Conservation (phyloP, 352 stramenopile species). For the Phytophthora aleatoria region DNA sequence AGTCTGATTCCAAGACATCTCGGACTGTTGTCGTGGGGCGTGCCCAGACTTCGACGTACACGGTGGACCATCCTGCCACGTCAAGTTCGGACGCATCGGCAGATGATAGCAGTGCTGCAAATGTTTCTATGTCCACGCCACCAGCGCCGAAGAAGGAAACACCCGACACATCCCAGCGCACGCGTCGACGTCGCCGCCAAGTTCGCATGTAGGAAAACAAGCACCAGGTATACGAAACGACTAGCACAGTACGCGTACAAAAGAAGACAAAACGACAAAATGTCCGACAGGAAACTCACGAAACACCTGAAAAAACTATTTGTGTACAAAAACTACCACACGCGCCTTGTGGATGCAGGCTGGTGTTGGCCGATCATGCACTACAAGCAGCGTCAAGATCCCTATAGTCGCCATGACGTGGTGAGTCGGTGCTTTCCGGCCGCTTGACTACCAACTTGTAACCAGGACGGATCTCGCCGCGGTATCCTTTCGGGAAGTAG, state of each 20-base stretch:
- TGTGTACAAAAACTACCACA: constrained; percentile 24
- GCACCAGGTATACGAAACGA: constrained; percentile 11
- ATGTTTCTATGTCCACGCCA: background rate
- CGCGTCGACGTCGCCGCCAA: constrained; percentile 16
- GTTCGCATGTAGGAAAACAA: constrained; percentile 18
- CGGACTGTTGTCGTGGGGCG: constrained; percentile 8
- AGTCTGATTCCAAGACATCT: constrained; percentile 2
- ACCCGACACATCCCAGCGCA: constrained; percentile 23
- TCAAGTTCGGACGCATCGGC: constrained; percentile 13
- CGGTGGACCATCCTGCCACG: constrained; percentile 10
- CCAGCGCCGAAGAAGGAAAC: constrained; percentile 14
- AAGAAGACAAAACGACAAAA: constrained; percentile 12
- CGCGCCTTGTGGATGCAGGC: constrained; percentile 18
- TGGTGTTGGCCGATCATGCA: constrained; percentile 23
- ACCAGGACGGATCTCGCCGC: constrained; percentile 72
- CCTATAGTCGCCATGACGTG: constrained; percentile 35
- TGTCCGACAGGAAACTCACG: constrained; percentile 6
- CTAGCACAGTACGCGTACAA: constrained; percentile 26
- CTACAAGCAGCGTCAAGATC: constrained; percentile 31
- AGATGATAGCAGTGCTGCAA: constrained; percentile 6
- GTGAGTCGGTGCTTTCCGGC: constrained; percentile 13
- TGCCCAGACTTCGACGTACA: constrained; percentile 7
- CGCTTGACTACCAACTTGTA: constrained; percentile 88
- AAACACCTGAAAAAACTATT: constrained; percentile 8
- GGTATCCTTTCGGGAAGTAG: constrained; percentile 88